Base-by-base conservation (phyloP, 306 rosid genomes). In the Myrica gale region DNA sequence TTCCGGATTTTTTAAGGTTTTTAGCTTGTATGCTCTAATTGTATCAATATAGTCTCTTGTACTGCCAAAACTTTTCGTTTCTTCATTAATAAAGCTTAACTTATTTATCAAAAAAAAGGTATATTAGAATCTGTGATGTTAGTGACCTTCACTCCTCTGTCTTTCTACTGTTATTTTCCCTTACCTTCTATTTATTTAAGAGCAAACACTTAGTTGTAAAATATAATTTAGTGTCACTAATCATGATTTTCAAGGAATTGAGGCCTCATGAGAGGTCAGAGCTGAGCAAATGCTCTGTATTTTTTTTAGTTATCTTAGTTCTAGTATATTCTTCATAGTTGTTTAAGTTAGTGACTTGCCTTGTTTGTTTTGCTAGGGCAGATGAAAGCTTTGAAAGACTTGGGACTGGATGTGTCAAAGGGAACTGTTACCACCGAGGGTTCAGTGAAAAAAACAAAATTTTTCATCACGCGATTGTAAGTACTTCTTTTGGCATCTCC, bases 331-430 rank as follows among this genome's bases (percentile, higher is more conserved):
- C 61, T 77, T 55, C 20, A 75, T 71, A 16, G 56, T 77, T 70
- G 9, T 57, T 47, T 50, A 61, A 73, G 73, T 68, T 82, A 57
- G 68, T 78, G 23, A 52, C 54, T 77, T 68, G 9, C 71, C 74
- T 80, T 73, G 62, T 68, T 56, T 82, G 70, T 60, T 76, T 54
- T 77, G 68, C 74, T 80, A 72, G 72, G 78, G 84, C 88, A 95
- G 97, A 92, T 95, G 85, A 95, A 86, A 76, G 96, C 98, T 74
- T 79, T 95, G 58, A 90, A 89, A 75, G 91, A 90, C 75, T 80
- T 95, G 90, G 99, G 98, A 73, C 77, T 95, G 96, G 96, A 87
- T 72, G 98, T 92, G 67, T 84, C 90, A n/a, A 95, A 92, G 87
- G 99, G 96, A 83, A 90, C 88, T 41, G 92, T 95, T 85, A 70